Conservation (phyloP, 2,329 filamentous ascomycete genomes). For the Nemania abortiva region DNA sequence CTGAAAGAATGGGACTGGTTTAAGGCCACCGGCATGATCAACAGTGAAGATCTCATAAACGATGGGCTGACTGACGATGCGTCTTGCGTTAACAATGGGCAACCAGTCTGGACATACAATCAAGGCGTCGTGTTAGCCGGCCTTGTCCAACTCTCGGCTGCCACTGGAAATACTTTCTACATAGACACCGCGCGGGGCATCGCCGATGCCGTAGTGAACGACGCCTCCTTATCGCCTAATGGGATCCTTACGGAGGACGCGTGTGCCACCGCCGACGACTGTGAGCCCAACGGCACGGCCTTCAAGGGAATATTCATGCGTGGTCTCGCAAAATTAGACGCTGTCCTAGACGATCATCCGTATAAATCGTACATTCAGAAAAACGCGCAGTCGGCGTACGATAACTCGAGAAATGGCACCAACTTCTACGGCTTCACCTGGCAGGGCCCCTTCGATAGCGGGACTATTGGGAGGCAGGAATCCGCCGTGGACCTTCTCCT, state of each 20-base stretch:
- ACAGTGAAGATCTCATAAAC: slow-evolving; percentile 55
- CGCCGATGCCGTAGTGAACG: slow-evolving; percentile 51
- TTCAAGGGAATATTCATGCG: slow-evolving; percentile 75
- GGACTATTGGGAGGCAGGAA: slow-evolving; percentile 64
- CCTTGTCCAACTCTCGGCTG: slow-evolving; percentile 64
- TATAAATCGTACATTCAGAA: slow-evolving; percentile 61
- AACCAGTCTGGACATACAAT: slow-evolving; percentile 60
- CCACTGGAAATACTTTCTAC: slow-evolving; percentile 48
- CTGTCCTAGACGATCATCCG: slow-evolving; percentile 55
- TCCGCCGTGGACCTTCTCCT: slow-evolving; percentile 67
- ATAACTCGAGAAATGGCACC: slow-evolving; percentile 56
- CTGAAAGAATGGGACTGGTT: slow-evolving; percentile 60
- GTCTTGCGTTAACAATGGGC: slow-evolving; percentile 49
- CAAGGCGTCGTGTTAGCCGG: slow-evolving; percentile 72
- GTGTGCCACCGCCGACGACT: slow-evolving; percentile 51
- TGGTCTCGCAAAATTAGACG: slow-evolving; percentile 65
- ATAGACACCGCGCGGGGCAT: slow-evolving; percentile 44
- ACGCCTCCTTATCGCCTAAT: slow-evolving; percentile 52
- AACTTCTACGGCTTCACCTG: slow-evolving; percentile 63
- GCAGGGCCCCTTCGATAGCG: slow-evolving; percentile 61
- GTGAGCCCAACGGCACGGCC: slow-evolving; percentile 57
- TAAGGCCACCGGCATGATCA: slow-evolving; percentile 56
- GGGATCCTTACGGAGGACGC: slow-evolving; percentile 58
- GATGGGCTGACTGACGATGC: slow-evolving; percentile 56
- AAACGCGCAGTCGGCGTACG: slow-evolving; percentile 68